These are phyloP conservation scores for Harringtonia aguacate DNA, from an alignment of 2,329 filamentous ascomycete species.

Conservation along the genomic window DNA sequence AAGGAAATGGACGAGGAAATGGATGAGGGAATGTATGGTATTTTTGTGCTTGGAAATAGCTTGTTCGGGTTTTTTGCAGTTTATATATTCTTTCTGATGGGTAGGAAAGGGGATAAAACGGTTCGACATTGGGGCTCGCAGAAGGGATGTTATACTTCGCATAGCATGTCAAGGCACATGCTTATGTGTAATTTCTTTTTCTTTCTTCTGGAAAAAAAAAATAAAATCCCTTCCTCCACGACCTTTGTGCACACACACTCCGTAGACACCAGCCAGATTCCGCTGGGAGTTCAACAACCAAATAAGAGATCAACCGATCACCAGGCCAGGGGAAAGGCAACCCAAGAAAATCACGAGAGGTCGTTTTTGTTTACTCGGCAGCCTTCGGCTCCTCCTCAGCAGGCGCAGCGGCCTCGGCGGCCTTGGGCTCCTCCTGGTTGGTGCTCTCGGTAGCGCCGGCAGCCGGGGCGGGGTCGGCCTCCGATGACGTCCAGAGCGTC, in stretches of 20 bases:
- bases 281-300: slow-evolving; percentile 30
- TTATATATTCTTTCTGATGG: slow-evolving; percentile 1
- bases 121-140: background rate
- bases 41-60: background rate
- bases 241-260: slow-evolving; percentile 46
- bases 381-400: slow-evolving; percentile 58
- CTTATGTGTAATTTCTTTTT: slow-evolving; percentile 7
- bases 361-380: slow-evolving; percentile 38
- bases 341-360: slow-evolving; percentile 12
- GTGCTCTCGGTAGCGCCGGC: slow-evolving; percentile 31
- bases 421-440: slow-evolving; percentile 45
- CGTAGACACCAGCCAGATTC: slow-evolving; percentile 47
- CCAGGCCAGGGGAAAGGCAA: slow-evolving; percentile 24
- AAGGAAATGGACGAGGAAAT: slow-evolving; percentile 12
- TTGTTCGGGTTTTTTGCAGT: background rate
- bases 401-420: slow-evolving; percentile 37
- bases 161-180: slow-evolving; percentile 6
- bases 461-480: slow-evolving; percentile 70
- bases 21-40: slow-evolving; percentile 1
- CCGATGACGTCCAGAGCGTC: slow-evolving; percentile 99
- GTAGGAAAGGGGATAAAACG: background rate
- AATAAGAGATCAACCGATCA: slow-evolving; percentile 28
- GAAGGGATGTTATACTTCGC: slow-evolving; percentile 5
- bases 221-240: slow-evolving; percentile 5
- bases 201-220: slow-evolving; percentile 6